A percentile compares a stretch with the other conserved stretches of the same genome.
Conservation (phyloP, 2,329 filamentous ascomycete species). For the Sporothrix schenckii region DNA sequence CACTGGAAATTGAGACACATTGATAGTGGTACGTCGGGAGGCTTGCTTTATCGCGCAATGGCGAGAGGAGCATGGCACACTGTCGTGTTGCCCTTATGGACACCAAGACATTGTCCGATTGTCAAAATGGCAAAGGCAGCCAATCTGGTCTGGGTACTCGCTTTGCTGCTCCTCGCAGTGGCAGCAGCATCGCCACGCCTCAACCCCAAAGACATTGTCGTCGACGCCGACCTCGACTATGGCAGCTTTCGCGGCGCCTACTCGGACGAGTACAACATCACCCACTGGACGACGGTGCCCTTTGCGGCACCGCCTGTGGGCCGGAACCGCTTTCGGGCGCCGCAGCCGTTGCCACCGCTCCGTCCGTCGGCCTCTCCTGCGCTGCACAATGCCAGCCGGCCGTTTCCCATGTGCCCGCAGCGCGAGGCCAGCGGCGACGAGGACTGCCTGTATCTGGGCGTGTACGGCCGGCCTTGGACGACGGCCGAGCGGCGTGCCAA, state of each 20-base stretch:
- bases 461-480: constrained; percentile 62
- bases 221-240: constrained; percentile 47
- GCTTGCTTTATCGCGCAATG: too few relatives aligned
- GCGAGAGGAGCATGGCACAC: too few relatives aligned
- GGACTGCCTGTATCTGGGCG: constrained; percentile 63
- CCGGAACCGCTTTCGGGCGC: constrained; percentile 61
- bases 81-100: too few relatives aligned
- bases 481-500: constrained; percentile 35
- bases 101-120: too few relatives aligned
- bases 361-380: too few relatives aligned
- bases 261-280: constrained; percentile 57
- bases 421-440: constrained; percentile 57
- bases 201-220: not conserved
- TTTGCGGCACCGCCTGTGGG: constrained; percentile 62
- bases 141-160: not conserved
- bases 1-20: too few relatives aligned
- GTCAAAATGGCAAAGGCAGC: too few relatives aligned
- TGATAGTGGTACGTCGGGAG: too few relatives aligned
- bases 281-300: constrained; percentile 63
- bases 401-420: constrained; percentile 62
- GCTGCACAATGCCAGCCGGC: constrained; percentile 56
- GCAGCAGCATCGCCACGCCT: not conserved
- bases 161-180: not conserved
- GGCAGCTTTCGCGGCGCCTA: constrained; percentile 58
- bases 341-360: constrained; percentile 54